Evolutionary conservation across 2,329 filamentous ascomycete genomes (phyloP).

Genomic region (Ophiostoma tasmaniense): DNA sequence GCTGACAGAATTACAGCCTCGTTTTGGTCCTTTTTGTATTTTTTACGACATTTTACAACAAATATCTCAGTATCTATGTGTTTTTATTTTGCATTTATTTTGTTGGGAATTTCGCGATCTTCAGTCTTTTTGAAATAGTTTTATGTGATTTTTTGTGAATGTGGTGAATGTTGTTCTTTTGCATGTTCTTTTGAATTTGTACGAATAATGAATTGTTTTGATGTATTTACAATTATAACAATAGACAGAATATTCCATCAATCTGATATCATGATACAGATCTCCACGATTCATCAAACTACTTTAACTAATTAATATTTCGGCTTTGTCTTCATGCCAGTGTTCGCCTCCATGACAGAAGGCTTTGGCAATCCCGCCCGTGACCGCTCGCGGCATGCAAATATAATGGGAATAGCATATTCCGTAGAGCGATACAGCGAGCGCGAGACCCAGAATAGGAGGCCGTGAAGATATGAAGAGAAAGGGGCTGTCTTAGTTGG

Average conservation of each 20-base stretch:
- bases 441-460: conserved; percentile 5
- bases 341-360: not conserved
- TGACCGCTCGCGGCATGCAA: not conserved
- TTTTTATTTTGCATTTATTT: not conserved
- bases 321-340: conserved; percentile 1
- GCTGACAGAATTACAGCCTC: not conserved
- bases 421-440: conserved; percentile 4
- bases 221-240: too few relatives aligned
- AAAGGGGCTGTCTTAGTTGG: not conserved
- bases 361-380: not conserved
- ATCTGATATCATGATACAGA: not conserved
- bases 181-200: not conserved
- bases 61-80: not conserved
- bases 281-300: not conserved
- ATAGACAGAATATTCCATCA: not conserved
- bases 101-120: not conserved
- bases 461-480: not conserved
- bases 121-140: not conserved
- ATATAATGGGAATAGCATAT: not conserved
- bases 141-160: not conserved
- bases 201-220: not conserved
- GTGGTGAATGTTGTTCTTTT: not conserved
- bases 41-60: not conserved
- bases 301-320: not conserved
- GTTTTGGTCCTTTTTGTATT: not conserved